Base-by-base conservation (phyloP, 768 basidiomycete species). In the Astraeus odoratus region DNA sequence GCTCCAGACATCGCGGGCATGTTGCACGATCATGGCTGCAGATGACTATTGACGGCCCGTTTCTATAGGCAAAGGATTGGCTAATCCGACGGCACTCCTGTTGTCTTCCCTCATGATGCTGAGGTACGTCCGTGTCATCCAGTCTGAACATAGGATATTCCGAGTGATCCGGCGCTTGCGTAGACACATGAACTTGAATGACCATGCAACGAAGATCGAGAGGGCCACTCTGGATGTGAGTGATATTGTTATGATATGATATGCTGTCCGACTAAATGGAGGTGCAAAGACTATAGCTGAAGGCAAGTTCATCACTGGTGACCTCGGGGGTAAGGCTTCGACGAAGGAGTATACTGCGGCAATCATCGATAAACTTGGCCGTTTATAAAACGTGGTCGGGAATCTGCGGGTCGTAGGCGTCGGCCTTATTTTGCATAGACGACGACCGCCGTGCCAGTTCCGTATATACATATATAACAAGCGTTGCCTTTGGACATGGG, bases 61-160 rank as follows among this genome's bases (percentile, higher is more conserved):
- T 34, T 48, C 44, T 44, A 37, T 44, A 86, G 86, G 89, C 58
- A 88, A 91, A 62, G 90, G 90, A 51, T 72, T 92, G 55, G 95
- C 96, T 60, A 99, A 99, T 74, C 96, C 96, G n/a, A 98, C 96
- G n/a, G 96, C 96, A 3, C 77, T 99, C 34, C 73, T 99, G 42
- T 67, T 99, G 51, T 94, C 90, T 51, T 92, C 91, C 46, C 70
- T 98, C 50, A 98, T 98, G 96, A 97, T 98, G 95, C 66, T 98
- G 59, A 81, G 92, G 90, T 88, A 57, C 49, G 77, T 69, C 48
- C 44, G 37, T n/a, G n/a, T n/a, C n/a, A n/a, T n/a, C n/a, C n/a
- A n/a, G 46, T 26, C 40, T 27, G 18, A 15, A 13, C 26, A 33
- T 25, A 22, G 12, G 44, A 16, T 30, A 42, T 6, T 46, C 40